Conservation (phyloP, 2,329 filamentous ascomycete genomes). For the Aureobasidium leucospermi region DNA sequence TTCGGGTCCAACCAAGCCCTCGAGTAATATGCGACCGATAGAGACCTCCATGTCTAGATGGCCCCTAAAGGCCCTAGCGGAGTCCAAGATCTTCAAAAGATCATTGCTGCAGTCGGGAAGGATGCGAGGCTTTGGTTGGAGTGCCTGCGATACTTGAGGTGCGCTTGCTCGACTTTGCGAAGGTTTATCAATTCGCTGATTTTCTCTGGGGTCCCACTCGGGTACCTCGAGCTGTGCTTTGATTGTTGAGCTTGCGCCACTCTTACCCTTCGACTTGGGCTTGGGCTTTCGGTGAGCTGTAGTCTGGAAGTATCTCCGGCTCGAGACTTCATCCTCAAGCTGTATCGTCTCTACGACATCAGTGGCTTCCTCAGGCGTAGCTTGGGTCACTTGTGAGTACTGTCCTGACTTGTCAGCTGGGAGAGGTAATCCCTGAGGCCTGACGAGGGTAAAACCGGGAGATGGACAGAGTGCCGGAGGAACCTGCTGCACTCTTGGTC, state of each 20-base stretch:
- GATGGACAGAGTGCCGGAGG: neutral
- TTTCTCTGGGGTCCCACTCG: neutral
- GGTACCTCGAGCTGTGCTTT: neutral
- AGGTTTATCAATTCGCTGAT: neutral
- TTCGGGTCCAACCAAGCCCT: neutral
- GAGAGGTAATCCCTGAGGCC: neutral
- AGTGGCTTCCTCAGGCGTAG: neutral
- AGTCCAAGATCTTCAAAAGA: constrained; percentile 6
- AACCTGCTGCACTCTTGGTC: neutral
- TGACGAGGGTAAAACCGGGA: neutral
- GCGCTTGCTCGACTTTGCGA: neutral
- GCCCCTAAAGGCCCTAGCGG: constrained; percentile 11
- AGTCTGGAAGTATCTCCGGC: neutral
- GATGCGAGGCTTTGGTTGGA: neutral
- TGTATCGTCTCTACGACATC: neutral
- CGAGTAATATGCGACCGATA: constrained; percentile 5
- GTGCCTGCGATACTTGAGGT: neutral
- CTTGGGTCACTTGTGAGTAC: neutral
- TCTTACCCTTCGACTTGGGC: neutral
- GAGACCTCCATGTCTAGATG: constrained; percentile 14
- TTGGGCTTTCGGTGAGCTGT: constrained; percentile 1
- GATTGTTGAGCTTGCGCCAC: neutral
- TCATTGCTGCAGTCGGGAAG: neutral
- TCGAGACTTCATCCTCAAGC: neutral
- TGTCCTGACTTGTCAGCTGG: neutral